A percentile compares a stretch with the other conserved stretches of the same genome.
Evolutionary conservation across 176 grass and related monocot species (phyloP).

Genomic region (Eragrostis nindensis): DNA sequence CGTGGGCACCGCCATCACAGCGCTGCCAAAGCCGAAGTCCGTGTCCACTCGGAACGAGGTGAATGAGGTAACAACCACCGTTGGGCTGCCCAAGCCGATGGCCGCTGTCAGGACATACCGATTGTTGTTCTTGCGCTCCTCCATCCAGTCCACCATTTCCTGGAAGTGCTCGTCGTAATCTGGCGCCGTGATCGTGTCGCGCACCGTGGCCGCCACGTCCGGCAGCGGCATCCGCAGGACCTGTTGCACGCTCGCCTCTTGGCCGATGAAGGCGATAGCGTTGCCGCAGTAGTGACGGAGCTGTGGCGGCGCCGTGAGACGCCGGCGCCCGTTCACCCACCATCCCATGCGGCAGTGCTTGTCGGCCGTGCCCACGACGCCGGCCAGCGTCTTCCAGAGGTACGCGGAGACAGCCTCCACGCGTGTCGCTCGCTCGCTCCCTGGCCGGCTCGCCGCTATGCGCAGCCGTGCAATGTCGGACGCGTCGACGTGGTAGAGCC

Average conservation of each 20-base stretch:
- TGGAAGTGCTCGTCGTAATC: conserved; percentile 39
- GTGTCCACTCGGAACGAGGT: background rate
- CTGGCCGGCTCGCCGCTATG: background rate
- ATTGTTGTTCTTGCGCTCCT: conserved; percentile 21
- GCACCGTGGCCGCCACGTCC: conserved; percentile 35
- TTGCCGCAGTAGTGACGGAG: conserved; percentile 46
- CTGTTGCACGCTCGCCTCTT: conserved; percentile 41
- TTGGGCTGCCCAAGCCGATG: conserved; percentile 39
- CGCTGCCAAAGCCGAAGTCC: background rate
- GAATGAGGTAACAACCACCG: background rate
- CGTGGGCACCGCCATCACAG: background rate
- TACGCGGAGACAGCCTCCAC: conserved; percentile 48
- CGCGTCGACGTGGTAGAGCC: conserved; percentile 41
- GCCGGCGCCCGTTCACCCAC: conserved; percentile 42
- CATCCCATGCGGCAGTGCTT: conserved; percentile 45
- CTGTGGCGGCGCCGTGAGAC: conserved; percentile 1
- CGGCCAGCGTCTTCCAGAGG: conserved; percentile 54
- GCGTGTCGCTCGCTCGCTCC: conserved; percentile 23
- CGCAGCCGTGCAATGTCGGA: conserved; percentile 33
- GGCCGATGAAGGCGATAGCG: conserved; percentile 19
- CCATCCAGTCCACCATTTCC: conserved; percentile 61
- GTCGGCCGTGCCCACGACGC: conserved; percentile 30
- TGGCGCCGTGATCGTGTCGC: conserved; percentile 33
- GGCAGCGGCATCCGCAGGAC: conserved; percentile 5
- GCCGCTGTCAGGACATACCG: conserved; percentile 9